phyloP scores from a whole-genome alignment of 495 filamentous ascomycete species.

The Letharia lupina region DNA sequence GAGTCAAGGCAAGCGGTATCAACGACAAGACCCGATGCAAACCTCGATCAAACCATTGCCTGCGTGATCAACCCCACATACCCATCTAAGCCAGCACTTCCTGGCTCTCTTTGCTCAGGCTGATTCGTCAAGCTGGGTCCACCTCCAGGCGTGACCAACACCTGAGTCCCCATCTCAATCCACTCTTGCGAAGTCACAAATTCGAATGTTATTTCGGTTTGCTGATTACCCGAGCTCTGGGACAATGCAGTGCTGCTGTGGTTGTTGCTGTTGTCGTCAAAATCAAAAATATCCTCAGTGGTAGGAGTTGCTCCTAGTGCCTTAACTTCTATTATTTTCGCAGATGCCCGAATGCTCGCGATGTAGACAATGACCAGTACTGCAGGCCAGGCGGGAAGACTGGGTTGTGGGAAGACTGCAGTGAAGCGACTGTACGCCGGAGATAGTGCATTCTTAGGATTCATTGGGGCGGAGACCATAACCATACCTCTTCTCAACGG shows the following conservation, averaged over 20 bases:
- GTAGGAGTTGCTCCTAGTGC: constrained; percentile 33
- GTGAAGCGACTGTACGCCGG: constrained; percentile 43
- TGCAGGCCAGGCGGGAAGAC: constrained; percentile 44
- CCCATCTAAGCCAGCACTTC: constrained; percentile 37
- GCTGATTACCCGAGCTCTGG: constrained; percentile 20
- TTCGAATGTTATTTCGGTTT: constrained; percentile 61
- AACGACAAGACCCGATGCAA: not conserved
- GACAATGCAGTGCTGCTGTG: constrained; percentile 30
- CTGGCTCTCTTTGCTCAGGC: constrained; percentile 23
- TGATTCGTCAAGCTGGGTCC: constrained; percentile 30
- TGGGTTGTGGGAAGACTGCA: constrained; percentile 39
- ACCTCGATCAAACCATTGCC: not conserved
- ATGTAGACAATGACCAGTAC: constrained; percentile 71
- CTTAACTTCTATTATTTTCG: constrained; percentile 54
- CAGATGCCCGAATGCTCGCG: constrained; percentile 74
- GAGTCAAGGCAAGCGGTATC: not conserved
- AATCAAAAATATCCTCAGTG: constrained; percentile 47
- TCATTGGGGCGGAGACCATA: constrained; percentile 45
- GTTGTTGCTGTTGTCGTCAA: constrained; percentile 43
- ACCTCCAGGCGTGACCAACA: constrained; percentile 61
- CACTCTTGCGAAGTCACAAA: constrained; percentile 73
- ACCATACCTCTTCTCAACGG: constrained; percentile 71
- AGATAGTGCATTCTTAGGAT: constrained; percentile 31
- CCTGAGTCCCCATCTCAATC: constrained; percentile 69
- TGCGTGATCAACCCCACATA: constrained; percentile 35